Percentiles rank a stretch among this genome's conserved stretches.
Conservation (phyloP, 2,329 filamentous ascomycete genomes). For the Talaromyces sp. region DNA sequence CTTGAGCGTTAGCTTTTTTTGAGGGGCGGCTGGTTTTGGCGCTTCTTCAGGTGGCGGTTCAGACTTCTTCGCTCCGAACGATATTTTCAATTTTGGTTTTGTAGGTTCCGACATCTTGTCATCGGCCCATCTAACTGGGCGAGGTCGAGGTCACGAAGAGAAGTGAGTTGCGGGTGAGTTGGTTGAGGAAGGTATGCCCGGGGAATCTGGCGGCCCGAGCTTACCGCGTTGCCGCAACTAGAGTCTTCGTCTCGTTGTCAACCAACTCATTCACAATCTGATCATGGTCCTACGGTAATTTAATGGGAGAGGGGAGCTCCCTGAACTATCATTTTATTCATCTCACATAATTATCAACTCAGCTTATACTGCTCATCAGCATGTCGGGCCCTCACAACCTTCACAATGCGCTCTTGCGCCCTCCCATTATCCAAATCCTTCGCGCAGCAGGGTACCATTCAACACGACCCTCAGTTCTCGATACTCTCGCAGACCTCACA, state of each 20-base stretch:
- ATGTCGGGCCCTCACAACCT: slow-evolving; percentile 50
- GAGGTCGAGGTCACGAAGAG: not conserved
- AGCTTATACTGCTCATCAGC: slow-evolving; percentile 20
- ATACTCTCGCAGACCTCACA: slow-evolving; percentile 82
- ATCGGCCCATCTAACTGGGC: not conserved
- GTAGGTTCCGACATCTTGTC: slow-evolving; percentile 37
- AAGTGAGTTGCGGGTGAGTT: not conserved
- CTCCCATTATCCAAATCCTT: slow-evolving; percentile 83
- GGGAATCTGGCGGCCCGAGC: slow-evolving; percentile 18
- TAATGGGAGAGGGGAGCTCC: slow-evolving; percentile 13
- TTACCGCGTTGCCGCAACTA: not conserved
- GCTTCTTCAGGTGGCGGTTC: slow-evolving; percentile 23
- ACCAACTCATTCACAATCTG: not conserved
- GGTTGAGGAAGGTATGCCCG: not conserved
- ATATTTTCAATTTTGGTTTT: slow-evolving; percentile 40
- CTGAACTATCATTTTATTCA: not conserved
- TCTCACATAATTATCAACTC: not conserved
- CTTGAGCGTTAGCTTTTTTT: slow-evolving; percentile 43
- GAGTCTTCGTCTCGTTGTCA: not conserved
- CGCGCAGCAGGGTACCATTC: slow-evolving; percentile 87
- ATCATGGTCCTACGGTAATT: slow-evolving; percentile 16
- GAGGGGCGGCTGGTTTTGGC: slow-evolving; percentile 27
- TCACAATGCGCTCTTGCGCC: slow-evolving; percentile 77
- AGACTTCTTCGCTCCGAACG: slow-evolving; percentile 36
- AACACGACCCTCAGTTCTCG: slow-evolving; percentile 75